These are phyloP conservation scores for Medicago truncatula DNA, from an alignment of 306 rosid species.

Conservation along the genomic window DNA sequence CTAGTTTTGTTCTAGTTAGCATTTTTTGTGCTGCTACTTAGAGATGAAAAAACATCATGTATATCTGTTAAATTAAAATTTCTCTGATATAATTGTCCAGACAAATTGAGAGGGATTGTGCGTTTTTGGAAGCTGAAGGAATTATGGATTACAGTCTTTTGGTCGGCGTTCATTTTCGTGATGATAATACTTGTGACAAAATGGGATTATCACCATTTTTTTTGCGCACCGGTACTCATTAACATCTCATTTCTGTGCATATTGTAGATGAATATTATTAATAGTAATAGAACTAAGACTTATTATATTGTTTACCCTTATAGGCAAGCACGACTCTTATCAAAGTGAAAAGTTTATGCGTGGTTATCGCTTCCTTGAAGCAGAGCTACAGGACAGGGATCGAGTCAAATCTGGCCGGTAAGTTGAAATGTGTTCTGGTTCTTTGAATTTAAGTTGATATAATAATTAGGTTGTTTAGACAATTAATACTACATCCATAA, in stretches of 20 bases:
- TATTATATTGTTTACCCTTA: conserved; percentile 30
- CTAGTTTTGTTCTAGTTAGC: neutral
- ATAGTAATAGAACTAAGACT: neutral
- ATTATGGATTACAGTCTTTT: conserved; percentile 98
- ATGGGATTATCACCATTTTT: conserved; percentile 88
- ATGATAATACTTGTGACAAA: conserved; percentile 73
- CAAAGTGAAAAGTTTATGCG: conserved; percentile 93
- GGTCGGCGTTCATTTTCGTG: conserved; percentile 93
- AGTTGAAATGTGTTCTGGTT: conserved; percentile 36
- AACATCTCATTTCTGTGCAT: conserved; percentile 3
- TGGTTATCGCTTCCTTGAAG: conserved; percentile 92
- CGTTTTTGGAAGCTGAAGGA: conserved; percentile 89
- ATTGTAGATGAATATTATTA: neutral
- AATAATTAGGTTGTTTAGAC: neutral
- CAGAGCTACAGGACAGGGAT: conserved; percentile 94
- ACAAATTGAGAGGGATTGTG: conserved; percentile 87
- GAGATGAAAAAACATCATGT: neutral
- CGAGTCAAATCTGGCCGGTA: conserved; percentile 91
- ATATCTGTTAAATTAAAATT: conserved; percentile 38
- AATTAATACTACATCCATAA: neutral
- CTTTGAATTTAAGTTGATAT: neutral
- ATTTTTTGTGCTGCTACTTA: conserved; percentile 2
- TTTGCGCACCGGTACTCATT: conserved; percentile 76
- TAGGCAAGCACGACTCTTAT: conserved; percentile 83
- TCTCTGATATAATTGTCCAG: conserved; percentile 52